These are phyloP conservation scores for Colletotrichum karsti DNA, from an alignment of 2,329 filamentous ascomycete genomes.

Conservation along the genomic window DNA sequence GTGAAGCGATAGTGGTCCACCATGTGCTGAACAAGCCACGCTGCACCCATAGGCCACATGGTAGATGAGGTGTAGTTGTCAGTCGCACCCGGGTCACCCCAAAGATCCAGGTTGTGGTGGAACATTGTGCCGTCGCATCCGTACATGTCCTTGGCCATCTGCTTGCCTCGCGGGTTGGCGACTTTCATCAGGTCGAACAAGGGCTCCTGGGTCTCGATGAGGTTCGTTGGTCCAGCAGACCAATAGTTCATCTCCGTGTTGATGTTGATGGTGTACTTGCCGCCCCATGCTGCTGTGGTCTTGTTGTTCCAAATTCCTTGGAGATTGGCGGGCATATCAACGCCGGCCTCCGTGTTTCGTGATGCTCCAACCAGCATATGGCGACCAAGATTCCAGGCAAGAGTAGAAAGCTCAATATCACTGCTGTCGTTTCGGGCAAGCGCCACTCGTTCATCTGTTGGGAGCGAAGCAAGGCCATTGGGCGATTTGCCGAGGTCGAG, in stretches of 20 bases:
- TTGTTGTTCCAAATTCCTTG: constrained; percentile 47
- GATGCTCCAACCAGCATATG: constrained; percentile 39
- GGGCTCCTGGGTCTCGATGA: constrained; percentile 48
- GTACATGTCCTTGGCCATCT: constrained; percentile 45
- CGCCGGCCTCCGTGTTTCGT: constrained; percentile 30
- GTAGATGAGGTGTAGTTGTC: constrained; percentile 37
- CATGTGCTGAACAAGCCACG: constrained; percentile 48
- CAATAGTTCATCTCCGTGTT: constrained; percentile 53
- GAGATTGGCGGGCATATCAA: constrained; percentile 40
- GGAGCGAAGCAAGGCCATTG: not conserved
- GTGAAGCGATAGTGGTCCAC: constrained; percentile 48
- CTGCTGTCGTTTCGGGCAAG: constrained; percentile 25
- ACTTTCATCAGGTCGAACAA: constrained; percentile 47
- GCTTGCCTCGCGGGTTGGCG: constrained; percentile 39
- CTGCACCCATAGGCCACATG: constrained; percentile 48
- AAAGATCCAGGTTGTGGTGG: constrained; percentile 50
- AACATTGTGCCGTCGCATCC: constrained; percentile 45
- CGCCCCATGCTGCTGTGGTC: constrained; percentile 44
- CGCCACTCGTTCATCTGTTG: constrained; percentile 15
- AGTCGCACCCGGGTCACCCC: constrained; percentile 46
- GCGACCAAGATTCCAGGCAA: constrained; percentile 42
- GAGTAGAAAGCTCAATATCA: constrained; percentile 36
- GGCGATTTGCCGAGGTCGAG: constrained; percentile 30
- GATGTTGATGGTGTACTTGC: constrained; percentile 53
- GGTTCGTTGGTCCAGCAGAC: constrained; percentile 40